A percentile compares a stretch with the other conserved stretches of the same genome.
Evolutionary conservation across 768 basidiomycete species (phyloP).

Genomic region (Guyanaporus albipodus): DNA sequence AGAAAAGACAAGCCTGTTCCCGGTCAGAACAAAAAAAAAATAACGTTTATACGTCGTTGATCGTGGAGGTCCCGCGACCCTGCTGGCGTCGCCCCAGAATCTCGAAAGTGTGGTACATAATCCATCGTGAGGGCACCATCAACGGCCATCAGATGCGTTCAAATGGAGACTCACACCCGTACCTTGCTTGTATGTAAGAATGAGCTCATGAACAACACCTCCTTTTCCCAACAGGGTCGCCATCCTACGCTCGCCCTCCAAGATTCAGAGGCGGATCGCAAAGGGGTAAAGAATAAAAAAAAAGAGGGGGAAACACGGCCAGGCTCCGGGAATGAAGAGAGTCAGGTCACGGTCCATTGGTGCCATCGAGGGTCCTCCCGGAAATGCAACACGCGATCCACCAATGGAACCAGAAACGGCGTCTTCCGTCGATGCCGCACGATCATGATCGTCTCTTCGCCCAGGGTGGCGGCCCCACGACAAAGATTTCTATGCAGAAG

Average conservation of each 20-base stretch:
- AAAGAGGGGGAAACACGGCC: too few relatives aligned
- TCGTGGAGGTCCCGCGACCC: background rate
- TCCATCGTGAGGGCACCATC: constrained; percentile 11
- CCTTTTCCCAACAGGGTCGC: background rate
- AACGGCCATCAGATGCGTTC: constrained; percentile 21
- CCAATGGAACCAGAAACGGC: background rate
- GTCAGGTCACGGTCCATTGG: too few relatives aligned
- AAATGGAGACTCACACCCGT: constrained; percentile 1
- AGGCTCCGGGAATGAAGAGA: constrained; percentile 12
- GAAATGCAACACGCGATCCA: background rate
- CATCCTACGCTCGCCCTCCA: background rate
- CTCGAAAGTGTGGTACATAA: constrained; percentile 6
- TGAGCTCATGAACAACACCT: background rate
- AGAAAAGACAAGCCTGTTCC: background rate
- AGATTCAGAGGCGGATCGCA: background rate
- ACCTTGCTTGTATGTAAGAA: constrained; percentile 16
- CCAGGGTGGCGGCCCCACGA: too few relatives aligned
- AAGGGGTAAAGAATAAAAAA: background rate
- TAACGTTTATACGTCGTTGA: background rate
- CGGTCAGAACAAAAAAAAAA: background rate
- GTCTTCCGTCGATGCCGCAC: constrained; percentile 2
- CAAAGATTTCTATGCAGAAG: background rate
- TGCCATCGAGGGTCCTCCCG: background rate
- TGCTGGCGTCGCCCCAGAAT: background rate
- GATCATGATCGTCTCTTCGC: constrained; percentile 1